Evolutionary conservation across 768 basidiomycete genomes (phyloP), one percentile per base, ranked within the genome.

Genomic region (Crucibulum laeve): DNA sequence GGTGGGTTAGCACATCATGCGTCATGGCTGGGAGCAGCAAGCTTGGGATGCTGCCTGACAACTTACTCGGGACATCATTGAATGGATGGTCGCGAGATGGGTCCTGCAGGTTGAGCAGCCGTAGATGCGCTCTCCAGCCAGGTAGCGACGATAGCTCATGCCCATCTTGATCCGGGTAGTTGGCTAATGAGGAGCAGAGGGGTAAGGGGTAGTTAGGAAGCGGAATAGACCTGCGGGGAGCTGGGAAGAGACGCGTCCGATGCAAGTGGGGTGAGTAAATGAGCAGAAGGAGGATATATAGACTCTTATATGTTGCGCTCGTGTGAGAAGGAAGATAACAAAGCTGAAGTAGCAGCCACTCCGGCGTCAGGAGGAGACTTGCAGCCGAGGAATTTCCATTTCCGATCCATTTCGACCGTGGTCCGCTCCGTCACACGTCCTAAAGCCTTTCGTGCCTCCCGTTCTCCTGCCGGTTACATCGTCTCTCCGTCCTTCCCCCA

Each of bases 21-120:
- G 36, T 33, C 33, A 30, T 28, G 40, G 36, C 44, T 35, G 43
- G 50, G 45, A 42, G 55, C 32, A 35, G 37, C 50, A 14, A 60
- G 55, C 24, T 15, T 22, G 18, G 24, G 37, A 37, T 14, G 17
- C 28, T 15, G 35, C 22, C 19, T 35, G 43, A 34, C 25, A 7
- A 69, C 82, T 53, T 53, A 91, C 91, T 62, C 90, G 76, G 47
- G 90, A 92, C 54, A 93, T 80, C 87, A 94, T 91, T 34, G 85
- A 83, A 60, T 91, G 86, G 45, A 90, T 85, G 21, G 89, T 91
- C n/a, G 90, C 83, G 36, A 94, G 82, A 63, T 94, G 91, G 10
- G 91, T 93, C 63, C 74, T 84, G 77, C 91, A 94, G 38, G 69
- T 81, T 38, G 78, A 79, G 65, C 92, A 94, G 26, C 91, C 91